Evolutionary conservation across 2,329 filamentous ascomycete species (phyloP).

Genomic region (Geosmithia morbida): DNA sequence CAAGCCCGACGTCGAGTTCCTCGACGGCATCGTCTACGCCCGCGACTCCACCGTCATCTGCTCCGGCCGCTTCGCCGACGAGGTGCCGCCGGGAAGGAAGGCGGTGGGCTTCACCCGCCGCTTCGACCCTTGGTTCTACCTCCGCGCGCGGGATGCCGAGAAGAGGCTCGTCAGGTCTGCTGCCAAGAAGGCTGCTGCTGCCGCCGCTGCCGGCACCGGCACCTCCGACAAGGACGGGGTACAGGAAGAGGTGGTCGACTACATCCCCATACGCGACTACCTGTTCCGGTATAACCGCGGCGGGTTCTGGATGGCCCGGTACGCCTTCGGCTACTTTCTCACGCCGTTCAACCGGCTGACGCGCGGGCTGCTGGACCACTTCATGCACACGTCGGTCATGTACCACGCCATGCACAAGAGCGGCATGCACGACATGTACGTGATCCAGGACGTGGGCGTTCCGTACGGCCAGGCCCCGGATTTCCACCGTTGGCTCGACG

Average conservation of each 20-base stretch:
- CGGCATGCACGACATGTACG: conserved; percentile 42
- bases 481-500: conserved; percentile 34
- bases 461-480: conserved; percentile 24
- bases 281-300: conserved; percentile 59
- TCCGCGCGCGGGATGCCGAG: conserved; percentile 40
- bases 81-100: conserved; percentile 17
- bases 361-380: conserved; percentile 43
- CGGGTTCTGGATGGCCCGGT: conserved; percentile 51
- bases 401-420: conserved; percentile 51
- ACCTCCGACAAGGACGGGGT: neutral
- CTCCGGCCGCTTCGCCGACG: conserved; percentile 40
- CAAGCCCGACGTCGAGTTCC: conserved; percentile 38
- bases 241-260: conserved; percentile 24
- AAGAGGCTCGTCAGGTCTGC: conserved; percentile 9
- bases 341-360: conserved; percentile 52
- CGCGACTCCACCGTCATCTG: conserved; percentile 41
- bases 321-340: conserved; percentile 49
- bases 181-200: conserved; percentile 1
- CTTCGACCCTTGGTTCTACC: conserved; percentile 59
- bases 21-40: conserved; percentile 56
- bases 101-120: conserved; percentile 37
- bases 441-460: conserved; percentile 50
- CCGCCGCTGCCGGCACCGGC: no score
- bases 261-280: conserved; percentile 49
- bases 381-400: conserved; percentile 49